Base-by-base conservation (phyloP, 2,329 filamentous ascomycete genomes). In the Diaporthe eres region DNA sequence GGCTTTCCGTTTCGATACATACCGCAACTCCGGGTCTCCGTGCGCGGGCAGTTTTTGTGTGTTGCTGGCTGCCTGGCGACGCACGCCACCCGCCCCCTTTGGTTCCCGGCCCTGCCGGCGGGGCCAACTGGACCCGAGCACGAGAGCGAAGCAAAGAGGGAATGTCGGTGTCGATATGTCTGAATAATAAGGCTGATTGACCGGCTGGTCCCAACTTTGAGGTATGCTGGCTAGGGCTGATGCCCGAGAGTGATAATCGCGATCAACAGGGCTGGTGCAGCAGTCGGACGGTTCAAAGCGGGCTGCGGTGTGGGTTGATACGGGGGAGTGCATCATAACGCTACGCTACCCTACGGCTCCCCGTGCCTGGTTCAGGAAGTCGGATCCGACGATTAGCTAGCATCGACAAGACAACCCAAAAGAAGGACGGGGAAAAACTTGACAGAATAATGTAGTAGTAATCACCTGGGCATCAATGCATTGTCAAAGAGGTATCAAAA, bases 401-500 rank as follows among this genome's bases (percentile, higher is more conserved):
- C 44, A 17, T 17, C 17, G 25, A 47, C 42, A 49, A 34, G 10
- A 47, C 17, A 28, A 28, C 12, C 34, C 34, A 37, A 42, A 13
- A 61, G 10, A 49, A 37, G 5, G 2, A 25, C 1, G 22, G 8
- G 8, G 22, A 53, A 68, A 68, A 37, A 28, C 4, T 68, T 68
- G 65, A 12, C 31, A 13, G 7, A 10, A 28, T 9, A 53, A 15
- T 25, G 7, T 19, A 28, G n/a, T 7, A 68, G n/a, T 12, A 68
- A 8, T 44, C 58, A 63, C 39, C 37, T 39, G 31, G 65, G 47
- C 65, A 53, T 53, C 47, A 39, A 53, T 53, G 63, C 63, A 53
- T 39, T 7, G 10, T 25, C 7, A 7, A 12, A 39, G 65, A 39
- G 65, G 65, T 68, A 68, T 68, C 65, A 68, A 68, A 68, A 53